These are phyloP conservation scores for Schwanniomyces occidentalis DNA, from an alignment of 805 yeast species.

Conservation along the genomic window DNA sequence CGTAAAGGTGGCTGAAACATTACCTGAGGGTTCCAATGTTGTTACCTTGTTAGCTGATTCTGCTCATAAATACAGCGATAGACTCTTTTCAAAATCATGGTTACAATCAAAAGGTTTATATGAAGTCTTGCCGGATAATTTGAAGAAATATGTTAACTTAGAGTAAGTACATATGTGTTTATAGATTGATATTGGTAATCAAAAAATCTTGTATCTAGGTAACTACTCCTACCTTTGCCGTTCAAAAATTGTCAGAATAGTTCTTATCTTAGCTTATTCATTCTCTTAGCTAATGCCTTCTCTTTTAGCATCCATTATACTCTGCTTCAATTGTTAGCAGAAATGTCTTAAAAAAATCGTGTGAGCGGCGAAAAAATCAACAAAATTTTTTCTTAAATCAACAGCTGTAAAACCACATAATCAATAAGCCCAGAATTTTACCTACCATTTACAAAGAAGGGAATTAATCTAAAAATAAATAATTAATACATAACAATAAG, in stretches of 20 bases:
- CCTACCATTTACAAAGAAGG: background rate
- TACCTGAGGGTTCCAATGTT: conserved; percentile 79
- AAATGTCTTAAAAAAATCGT: background rate
- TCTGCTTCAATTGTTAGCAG: no score
- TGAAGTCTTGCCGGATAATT: conserved; percentile 65
- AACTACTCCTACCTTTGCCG: no score
- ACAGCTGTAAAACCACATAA: conserved; percentile 3
- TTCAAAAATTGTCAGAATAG: conserved; percentile 2
- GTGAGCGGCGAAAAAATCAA: conserved; percentile 1
- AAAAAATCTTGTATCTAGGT: background rate
- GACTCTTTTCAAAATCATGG: conserved; percentile 79
- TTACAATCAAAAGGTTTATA: conserved; percentile 66
- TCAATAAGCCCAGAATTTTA: background rate
- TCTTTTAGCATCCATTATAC: no score
- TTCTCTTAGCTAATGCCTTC: no score
- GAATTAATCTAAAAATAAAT: conserved; percentile 1
- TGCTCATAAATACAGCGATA: conserved; percentile 84
- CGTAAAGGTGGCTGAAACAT: conserved; percentile 63
- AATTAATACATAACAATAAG: no score
- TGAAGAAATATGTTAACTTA: conserved; percentile 61
- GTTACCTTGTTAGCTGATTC: conserved; percentile 90
- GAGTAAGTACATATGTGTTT: conserved; percentile 19
- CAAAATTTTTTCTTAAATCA: conserved; percentile 4
- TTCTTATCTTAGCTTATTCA: no score
- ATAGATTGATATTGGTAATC: background rate